These are phyloP conservation scores for Staphylotrichum longicolle DNA, from an alignment of 495 filamentous ascomycete species.

Conservation along the genomic window DNA sequence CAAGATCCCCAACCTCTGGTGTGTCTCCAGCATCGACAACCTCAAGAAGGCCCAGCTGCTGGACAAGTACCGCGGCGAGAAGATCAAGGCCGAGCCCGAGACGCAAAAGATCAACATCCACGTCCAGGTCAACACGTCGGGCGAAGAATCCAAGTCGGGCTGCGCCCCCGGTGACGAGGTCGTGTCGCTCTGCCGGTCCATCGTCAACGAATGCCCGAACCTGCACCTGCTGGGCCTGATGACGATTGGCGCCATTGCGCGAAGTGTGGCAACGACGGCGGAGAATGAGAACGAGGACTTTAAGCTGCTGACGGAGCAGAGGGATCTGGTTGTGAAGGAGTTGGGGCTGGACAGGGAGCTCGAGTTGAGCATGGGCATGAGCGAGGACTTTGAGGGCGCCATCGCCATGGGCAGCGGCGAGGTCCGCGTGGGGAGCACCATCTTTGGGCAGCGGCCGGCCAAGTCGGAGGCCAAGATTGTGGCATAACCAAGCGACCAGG, in stretches of 20 bases:
- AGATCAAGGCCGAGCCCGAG: constrained; percentile 38
- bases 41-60: constrained; percentile 81
- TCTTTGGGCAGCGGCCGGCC: constrained; percentile 78
- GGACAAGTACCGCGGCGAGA: constrained; percentile 68
- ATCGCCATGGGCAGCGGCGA: constrained; percentile 80
- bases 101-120: constrained; percentile 64
- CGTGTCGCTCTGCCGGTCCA: constrained; percentile 60
- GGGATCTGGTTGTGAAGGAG: constrained; percentile 58
- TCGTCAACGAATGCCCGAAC: constrained; percentile 67
- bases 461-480: constrained; percentile 67
- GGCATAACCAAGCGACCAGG: constrained; percentile 29
- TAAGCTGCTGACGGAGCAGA: constrained; percentile 59
- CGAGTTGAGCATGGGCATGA: constrained; percentile 78
- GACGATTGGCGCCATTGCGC: constrained; percentile 94
- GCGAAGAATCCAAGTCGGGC: constrained; percentile 81
- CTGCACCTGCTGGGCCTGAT: constrained; percentile 79
- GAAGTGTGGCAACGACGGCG: constrained; percentile 64
- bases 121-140: constrained; percentile 93
- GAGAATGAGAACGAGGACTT: constrained; percentile 94
- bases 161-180: constrained; percentile 61
- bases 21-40: constrained; percentile 84
- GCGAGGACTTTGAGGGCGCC: constrained; percentile 89
- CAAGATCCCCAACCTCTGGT: constrained; percentile 85
- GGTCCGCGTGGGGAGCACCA: constrained; percentile 92
- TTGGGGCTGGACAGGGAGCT: constrained; percentile 42